phyloP scores from a whole-genome alignment of 2,329 filamentous ascomycete genomes.

The Fusarium sp. region DNA sequence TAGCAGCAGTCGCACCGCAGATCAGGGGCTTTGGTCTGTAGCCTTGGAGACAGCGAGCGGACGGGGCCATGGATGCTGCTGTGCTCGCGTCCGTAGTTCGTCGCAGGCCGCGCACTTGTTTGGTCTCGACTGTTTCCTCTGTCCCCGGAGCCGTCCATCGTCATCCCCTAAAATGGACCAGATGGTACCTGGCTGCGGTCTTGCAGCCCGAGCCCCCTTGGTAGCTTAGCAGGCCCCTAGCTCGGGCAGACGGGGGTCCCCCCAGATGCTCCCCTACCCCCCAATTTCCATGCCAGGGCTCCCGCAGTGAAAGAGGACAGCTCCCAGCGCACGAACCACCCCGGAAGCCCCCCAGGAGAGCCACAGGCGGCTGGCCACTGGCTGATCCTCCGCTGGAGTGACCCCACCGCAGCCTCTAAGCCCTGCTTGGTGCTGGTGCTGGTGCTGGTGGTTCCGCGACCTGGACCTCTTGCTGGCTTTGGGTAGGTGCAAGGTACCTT shows the following conservation, averaged over 20 bases:
- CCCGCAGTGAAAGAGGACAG: constrained; percentile 43
- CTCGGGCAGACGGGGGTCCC: constrained; percentile 27
- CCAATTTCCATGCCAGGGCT: constrained; percentile 50
- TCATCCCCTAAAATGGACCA: neutral
- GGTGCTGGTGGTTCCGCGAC: constrained; percentile 23
- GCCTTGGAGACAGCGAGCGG: no score
- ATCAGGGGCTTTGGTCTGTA: constrained; percentile 13
- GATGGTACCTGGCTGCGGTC: constrained; percentile 16
- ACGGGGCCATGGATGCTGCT: neutral
- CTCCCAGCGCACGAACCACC: constrained; percentile 45
- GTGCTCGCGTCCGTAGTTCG: neutral
- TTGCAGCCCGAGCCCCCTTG: constrained; percentile 29
- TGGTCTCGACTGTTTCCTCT: neutral
- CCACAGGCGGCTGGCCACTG: constrained; percentile 20
- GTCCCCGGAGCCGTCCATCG: constrained; percentile 16
- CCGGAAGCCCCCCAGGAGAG: constrained; percentile 18
- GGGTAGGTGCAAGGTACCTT: constrained; percentile 9
- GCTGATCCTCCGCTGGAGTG: constrained; percentile 15
- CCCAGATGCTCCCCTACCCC: constrained; percentile 40
- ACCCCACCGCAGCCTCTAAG: constrained; percentile 36
- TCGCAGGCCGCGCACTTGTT: neutral
- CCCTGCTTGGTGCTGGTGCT: constrained; percentile 34
- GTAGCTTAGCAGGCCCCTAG: constrained; percentile 36
- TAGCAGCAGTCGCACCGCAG: constrained; percentile 14
- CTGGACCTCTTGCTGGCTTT: constrained; percentile 38